A percentile compares a stretch with the other conserved stretches of the same genome.
These are phyloP conservation scores for Stephanodiscus minutulus DNA, from an alignment of 108 stramenopile genomes.

Conservation along the genomic window DNA sequence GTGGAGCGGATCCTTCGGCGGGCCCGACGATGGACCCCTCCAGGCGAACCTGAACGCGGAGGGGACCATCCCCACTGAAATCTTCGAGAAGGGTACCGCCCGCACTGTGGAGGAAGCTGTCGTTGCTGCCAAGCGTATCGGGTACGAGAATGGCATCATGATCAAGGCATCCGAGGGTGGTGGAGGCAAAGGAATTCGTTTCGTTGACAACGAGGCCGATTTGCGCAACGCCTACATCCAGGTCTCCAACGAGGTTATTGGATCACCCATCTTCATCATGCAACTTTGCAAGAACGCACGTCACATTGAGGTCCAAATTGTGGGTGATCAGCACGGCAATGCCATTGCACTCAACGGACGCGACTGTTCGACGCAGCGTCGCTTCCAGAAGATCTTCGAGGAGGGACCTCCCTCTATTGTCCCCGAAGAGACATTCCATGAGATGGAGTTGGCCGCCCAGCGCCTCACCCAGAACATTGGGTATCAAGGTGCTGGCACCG, in stretches of 20 bases:
- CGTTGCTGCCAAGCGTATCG: slow-evolving; percentile 88
- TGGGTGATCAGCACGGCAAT: slow-evolving; percentile 97
- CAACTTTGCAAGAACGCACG: slow-evolving; percentile 97
- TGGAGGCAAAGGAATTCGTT: slow-evolving; percentile 99
- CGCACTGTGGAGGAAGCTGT: slow-evolving; percentile 92
- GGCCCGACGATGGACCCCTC: slow-evolving; percentile 90
- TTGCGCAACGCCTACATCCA: slow-evolving; percentile 84
- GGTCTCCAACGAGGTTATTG: slow-evolving; percentile 93
- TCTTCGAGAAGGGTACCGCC: slow-evolving; percentile 91
- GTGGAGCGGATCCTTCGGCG: slow-evolving; percentile 93
- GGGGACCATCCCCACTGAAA: slow-evolving; percentile 94
- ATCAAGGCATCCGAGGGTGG: slow-evolving; percentile 99
- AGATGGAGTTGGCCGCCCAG: slow-evolving; percentile 95
- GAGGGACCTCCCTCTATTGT: slow-evolving; percentile 95
- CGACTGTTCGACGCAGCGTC: slow-evolving; percentile 98
- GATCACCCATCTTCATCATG: slow-evolving; percentile 98
- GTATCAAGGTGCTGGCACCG: slow-evolving; percentile 98
- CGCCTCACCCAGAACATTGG: slow-evolving; percentile 94
- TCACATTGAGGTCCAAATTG: slow-evolving; percentile 98
- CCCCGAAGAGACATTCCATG: slow-evolving; percentile 82
- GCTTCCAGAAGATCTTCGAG: slow-evolving; percentile 99
- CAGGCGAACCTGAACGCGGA: slow-evolving; percentile 90
- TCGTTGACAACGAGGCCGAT: slow-evolving; percentile 89
- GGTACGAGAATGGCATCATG: slow-evolving; percentile 97
- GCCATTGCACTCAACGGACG: slow-evolving; percentile 95